Evolutionary conservation across 2,329 filamentous ascomycete genomes (phyloP).

Genomic region (Colletotrichum liriopes): DNA sequence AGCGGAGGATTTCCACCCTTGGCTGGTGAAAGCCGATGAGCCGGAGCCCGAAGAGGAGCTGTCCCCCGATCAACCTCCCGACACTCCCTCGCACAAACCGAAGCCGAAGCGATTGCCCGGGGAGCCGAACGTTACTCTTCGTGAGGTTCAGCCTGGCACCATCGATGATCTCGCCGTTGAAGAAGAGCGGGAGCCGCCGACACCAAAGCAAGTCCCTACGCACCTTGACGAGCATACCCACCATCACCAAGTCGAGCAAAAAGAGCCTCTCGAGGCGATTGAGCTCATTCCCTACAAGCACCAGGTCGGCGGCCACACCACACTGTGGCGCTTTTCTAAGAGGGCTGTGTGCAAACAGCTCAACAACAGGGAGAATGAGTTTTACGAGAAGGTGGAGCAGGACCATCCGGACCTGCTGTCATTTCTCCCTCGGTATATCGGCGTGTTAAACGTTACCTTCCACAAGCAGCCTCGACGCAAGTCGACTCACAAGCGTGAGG

Average conservation of each 20-base stretch:
- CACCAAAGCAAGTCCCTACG: slow-evolving; percentile 54
- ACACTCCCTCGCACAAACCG: slow-evolving; percentile 32
- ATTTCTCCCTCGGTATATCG: slow-evolving; percentile 97
- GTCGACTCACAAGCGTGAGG: slow-evolving; percentile 68
- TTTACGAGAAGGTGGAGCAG: slow-evolving; percentile 96
- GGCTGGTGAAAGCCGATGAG: slow-evolving; percentile 73
- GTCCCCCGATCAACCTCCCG: slow-evolving; percentile 28
- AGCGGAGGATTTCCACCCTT: slow-evolving; percentile 62
- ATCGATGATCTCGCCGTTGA: slow-evolving; percentile 59
- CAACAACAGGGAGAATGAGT: slow-evolving; percentile 98
- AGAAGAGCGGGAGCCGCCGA: slow-evolving; percentile 60
- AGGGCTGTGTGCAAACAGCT: slow-evolving; percentile 98
- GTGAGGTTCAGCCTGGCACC: slow-evolving; percentile 53
- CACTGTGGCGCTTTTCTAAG: slow-evolving; percentile 94
- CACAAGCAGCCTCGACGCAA: slow-evolving; percentile 83
- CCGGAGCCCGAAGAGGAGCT: slow-evolving; percentile 54
- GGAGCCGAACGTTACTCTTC: slow-evolving; percentile 42
- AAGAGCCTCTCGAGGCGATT: slow-evolving; percentile 86
- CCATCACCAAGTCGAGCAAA: slow-evolving; percentile 64
- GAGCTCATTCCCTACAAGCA: slow-evolving; percentile 97
- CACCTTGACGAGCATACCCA: slow-evolving; percentile 64
- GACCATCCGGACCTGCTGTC: slow-evolving; percentile 90
- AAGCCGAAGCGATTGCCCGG: slow-evolving; percentile 36
- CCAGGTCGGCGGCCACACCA: slow-evolving; percentile 97
- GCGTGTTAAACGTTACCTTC: slow-evolving; percentile 96